These are phyloP conservation scores for carrot (Daucus carota) DNA, from an alignment of 129 eudicot genomes.

Conservation along the genomic window DNA sequence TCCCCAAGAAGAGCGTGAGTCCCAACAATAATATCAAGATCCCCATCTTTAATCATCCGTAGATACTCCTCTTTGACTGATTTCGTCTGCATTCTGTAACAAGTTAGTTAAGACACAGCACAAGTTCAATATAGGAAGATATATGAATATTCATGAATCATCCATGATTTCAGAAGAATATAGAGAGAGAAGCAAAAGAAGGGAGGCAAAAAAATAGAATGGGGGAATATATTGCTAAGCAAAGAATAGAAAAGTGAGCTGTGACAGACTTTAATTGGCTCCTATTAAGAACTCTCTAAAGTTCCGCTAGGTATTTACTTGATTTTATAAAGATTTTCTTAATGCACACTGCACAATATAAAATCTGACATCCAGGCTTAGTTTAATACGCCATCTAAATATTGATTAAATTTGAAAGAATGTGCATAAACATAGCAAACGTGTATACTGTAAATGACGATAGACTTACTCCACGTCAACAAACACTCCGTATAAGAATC, in stretches of 20 bases:
- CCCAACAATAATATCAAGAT: conserved; percentile 84
- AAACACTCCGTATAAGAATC: neutral
- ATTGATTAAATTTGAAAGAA: neutral
- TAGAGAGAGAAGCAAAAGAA: neutral
- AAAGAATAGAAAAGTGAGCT: neutral
- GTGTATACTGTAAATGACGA: neutral
- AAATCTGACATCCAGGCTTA: neutral
- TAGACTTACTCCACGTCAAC: conserved; percentile 4
- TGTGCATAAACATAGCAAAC: neutral
- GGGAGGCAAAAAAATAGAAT: neutral
- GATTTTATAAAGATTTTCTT: neutral
- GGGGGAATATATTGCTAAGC: neutral
- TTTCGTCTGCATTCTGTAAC: conserved; percentile 53
- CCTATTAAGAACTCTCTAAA: neutral
- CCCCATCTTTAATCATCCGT: conserved; percentile 62
- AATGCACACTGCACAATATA: neutral
- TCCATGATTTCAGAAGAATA: neutral
- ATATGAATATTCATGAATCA: neutral
- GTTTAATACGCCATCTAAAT: neutral
- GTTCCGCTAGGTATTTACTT: neutral
- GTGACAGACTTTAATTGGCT: neutral
- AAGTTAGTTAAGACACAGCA: conserved; percentile 29
- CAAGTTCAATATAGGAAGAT: neutral
- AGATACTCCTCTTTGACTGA: conserved; percentile 72
- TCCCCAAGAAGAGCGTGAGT: conserved; percentile 88